Evolutionary conservation across 306 rosid species (phyloP), one percentile per base, ranked within the genome.

Genomic region (Malus sylvestris): DNA sequence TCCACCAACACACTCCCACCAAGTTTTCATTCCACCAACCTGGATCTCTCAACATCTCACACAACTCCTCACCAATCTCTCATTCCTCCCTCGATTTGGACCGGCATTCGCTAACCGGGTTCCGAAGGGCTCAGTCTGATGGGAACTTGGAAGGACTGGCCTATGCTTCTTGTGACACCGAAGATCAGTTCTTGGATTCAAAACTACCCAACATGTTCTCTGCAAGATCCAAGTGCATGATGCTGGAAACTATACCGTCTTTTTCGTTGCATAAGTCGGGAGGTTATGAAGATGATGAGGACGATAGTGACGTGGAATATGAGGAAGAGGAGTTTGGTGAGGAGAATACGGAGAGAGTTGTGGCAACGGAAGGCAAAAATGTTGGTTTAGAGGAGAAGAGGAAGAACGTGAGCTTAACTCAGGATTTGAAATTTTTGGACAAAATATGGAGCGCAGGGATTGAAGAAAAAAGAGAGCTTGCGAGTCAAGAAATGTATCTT

Each of bases 81-180:
- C 96, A 16, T 2, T 51, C 90, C 29, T 83, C 98, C 53, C 49
- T 89, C 74, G 91, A 88, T 38, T 81, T 63, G 49, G 72, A 71
- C 58, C 29, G 85, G 38, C 46, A 12, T 23, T 8, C 78, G 33
- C 78, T 67, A n/a, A 83, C 76, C 44, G 89, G 93, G 32, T 89
- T 92, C 8, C 85, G 88, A 67, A 90, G 96, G 82, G 96, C 85
- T 61, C 92, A 90, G 78, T 96, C 99, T 51, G 98, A 89, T 46
- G 97, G 98, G 13, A 92, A 88, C 83, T 83, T 96, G 81, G 85
- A 86, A 67, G 87, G 85, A 33, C 83, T 91, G 8, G 84, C 83
- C 49, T 83, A 69, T 81, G 76, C 79, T 70, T 66, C 90, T 42
- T 67, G 80, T 80, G 65, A 19, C 22, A 75, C 59, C 40, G 89